Conservation (phyloP, 208 protist genomes). For the Acanthamoeba healyi region DNA sequence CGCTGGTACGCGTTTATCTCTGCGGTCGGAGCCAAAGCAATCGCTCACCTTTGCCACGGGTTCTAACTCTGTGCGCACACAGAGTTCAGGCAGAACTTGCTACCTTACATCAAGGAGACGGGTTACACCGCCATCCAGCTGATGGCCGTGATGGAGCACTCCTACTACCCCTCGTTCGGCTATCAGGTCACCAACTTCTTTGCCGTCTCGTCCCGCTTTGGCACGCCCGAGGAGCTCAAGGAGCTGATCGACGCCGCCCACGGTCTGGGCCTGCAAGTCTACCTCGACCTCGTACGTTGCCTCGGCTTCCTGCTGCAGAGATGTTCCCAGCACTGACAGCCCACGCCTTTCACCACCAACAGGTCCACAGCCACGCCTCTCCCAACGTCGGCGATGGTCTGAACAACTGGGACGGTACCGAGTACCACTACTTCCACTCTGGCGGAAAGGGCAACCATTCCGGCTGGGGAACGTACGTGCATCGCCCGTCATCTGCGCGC, state of each 20-base stretch:
- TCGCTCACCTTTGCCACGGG: neutral
- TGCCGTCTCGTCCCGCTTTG: constrained; percentile 88
- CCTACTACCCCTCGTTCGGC: constrained; percentile 95
- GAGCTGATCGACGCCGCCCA: constrained; percentile 92
- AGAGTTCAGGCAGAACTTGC: constrained; percentile 90
- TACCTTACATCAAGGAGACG: constrained; percentile 89
- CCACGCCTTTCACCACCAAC: constrained; percentile 78
- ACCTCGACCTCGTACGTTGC: constrained; percentile 94
- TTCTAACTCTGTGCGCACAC: neutral
- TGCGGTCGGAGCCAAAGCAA: neutral
- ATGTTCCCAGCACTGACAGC: no score
- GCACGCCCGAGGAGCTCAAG: constrained; percentile 92
- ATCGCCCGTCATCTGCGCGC: neutral
- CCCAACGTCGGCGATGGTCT: constrained; percentile 94
- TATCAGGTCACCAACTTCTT: constrained; percentile 96
- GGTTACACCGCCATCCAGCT: constrained; percentile 95
- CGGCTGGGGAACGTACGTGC: constrained; percentile 30
- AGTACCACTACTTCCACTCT: constrained; percentile 89
- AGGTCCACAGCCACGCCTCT: constrained; percentile 87
- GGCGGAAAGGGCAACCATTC: constrained; percentile 80
- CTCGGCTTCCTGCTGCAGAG: no score
- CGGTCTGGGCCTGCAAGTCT: constrained; percentile 89
- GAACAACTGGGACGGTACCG: constrained; percentile 92
- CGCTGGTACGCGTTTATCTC: neutral
- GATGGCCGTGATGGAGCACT: constrained; percentile 95